A percentile compares a stretch with the other conserved stretches of the same genome.
Conservation (phyloP, 2,329 filamentous ascomycete species). For the Cryphonectria radicalis region DNA sequence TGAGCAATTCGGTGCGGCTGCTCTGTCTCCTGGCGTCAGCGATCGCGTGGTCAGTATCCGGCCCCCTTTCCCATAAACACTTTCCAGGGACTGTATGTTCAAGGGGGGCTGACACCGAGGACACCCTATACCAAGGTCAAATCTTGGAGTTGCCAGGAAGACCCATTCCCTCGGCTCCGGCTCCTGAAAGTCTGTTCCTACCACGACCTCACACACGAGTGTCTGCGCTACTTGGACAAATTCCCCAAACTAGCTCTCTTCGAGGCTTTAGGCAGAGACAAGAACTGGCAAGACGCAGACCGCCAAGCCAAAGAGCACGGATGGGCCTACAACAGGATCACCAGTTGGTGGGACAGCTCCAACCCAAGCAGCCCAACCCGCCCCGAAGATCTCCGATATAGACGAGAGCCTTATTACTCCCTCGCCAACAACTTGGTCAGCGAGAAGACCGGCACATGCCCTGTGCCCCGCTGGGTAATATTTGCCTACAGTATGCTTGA, state of each 20-base stretch:
- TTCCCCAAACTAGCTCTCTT: conserved; percentile 21
- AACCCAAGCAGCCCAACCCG: background rate
- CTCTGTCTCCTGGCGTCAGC: conserved; percentile 16
- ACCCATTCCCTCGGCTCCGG: conserved; percentile 20
- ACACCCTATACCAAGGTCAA: background rate
- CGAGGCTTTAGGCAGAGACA: background rate
- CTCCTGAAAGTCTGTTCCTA: conserved; percentile 9
- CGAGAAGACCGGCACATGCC: background rate
- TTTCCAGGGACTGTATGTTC: background rate
- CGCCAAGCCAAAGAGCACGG: conserved; percentile 4
- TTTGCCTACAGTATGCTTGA: background rate
- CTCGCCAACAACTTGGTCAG: background rate
- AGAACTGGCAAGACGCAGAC: background rate
- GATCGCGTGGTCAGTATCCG: conserved; percentile 8
- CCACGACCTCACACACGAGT: conserved; percentile 5
- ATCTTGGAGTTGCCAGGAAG: conserved; percentile 1
- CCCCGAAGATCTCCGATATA: background rate
- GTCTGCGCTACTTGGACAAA: conserved; percentile 16
- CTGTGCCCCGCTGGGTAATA: background rate
- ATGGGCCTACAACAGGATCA: conserved; percentile 1
- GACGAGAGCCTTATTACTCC: background rate
- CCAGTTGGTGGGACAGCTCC: background rate
- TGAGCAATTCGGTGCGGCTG: background rate
- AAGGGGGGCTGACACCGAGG: background rate
- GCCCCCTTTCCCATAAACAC: background rate